Base-by-base conservation (phyloP, 2,329 filamentous ascomycete species). In the Rutstroemia sydowiana region DNA sequence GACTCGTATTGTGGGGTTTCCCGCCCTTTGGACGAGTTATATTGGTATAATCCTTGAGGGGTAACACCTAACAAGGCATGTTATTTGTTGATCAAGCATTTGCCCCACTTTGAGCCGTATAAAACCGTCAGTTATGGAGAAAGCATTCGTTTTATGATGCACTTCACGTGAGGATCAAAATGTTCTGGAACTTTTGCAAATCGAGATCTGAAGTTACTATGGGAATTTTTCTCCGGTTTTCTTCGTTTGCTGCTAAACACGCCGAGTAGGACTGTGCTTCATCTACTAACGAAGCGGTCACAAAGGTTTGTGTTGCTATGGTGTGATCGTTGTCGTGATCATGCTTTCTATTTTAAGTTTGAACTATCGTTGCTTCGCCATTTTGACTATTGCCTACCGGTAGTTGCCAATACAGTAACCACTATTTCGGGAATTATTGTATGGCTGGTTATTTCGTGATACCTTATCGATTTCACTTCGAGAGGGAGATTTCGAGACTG, bases 161-260 rank as follows among this genome's bases (percentile, higher is more conserved):
- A 9, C 31, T 18, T 51, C 42, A 51, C 48, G 48, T 51, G 48
- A 46, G 7, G 1, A 37, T n/a, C 11, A 34, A 16, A 39, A 39
- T 39, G 16, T 51, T 51, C 48, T 51, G 32, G 48, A 51, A 51
- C 48, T 37, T 26, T 45, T 32, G 20, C 16, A 23, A n/a, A 46
- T 51, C 31, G 34, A 40, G 48, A 51, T 46, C 36, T 39, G 23
- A 26, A 8, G 20, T 39, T 39, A 16, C 36, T 21, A 16, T 39
- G 16, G 16, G 20, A 18, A 9, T 39, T 20, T 18, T 39, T 16
- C 20, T 21, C 36, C 36, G 20, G 36, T 39, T 39, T 26, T n/a
- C n/a, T 39, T 39, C 36, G n/a, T 11, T 39, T 16, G 18, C 4
- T 39, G 18, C 36, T 39, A 34, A 45, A 23, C 5, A 32, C 42